These are phyloP conservation scores for Chytriomyces hyalinus DNA, from an alignment of 192 early-diverging fungal genomes.

Conservation along the genomic window DNA sequence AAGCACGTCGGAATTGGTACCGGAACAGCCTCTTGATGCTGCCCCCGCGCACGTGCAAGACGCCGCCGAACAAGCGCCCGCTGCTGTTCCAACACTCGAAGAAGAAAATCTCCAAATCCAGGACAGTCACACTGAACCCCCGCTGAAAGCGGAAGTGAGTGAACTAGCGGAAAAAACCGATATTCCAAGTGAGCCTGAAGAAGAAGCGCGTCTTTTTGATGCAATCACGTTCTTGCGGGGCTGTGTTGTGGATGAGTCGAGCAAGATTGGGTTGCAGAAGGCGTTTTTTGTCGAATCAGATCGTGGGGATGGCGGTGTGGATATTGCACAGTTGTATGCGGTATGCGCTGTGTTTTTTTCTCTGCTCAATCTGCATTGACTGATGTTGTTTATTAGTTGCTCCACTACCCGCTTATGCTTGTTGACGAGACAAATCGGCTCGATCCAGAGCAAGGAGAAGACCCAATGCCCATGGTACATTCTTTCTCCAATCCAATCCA, in stretches of 20 bases:
- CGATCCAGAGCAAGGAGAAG: constrained; percentile 37
- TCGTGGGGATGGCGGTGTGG: constrained; percentile 41
- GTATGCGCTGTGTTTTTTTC: constrained; percentile 16
- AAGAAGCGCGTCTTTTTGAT: constrained; percentile 43
- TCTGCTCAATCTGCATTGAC: not conserved
- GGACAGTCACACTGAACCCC: not conserved
- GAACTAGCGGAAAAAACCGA: not conserved
- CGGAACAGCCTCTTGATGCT: no score
- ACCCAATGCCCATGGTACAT: constrained; percentile 54
- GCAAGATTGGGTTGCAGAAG: constrained; percentile 52
- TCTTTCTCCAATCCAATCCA: not conserved
- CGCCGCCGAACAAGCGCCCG: not conserved
- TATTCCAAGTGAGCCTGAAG: not conserved
- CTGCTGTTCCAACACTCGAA: constrained; percentile 1
- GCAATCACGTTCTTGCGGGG: constrained; percentile 43
- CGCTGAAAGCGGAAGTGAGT: not conserved
- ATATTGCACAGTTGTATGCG: constrained; percentile 49
- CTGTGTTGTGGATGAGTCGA: constrained; percentile 46
- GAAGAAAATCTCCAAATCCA: constrained; percentile 15
- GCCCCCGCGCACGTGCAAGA: no score
- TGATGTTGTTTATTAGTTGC: constrained; percentile 23
- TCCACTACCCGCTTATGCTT: constrained; percentile 41
- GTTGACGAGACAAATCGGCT: constrained; percentile 53
- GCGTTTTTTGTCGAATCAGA: constrained; percentile 48
- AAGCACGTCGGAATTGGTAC: no score